A percentile compares a stretch with the other conserved stretches of the same genome.
Evolutionary conservation across 495 filamentous ascomycete species (phyloP).

Genomic region (Xylaria cubensis): DNA sequence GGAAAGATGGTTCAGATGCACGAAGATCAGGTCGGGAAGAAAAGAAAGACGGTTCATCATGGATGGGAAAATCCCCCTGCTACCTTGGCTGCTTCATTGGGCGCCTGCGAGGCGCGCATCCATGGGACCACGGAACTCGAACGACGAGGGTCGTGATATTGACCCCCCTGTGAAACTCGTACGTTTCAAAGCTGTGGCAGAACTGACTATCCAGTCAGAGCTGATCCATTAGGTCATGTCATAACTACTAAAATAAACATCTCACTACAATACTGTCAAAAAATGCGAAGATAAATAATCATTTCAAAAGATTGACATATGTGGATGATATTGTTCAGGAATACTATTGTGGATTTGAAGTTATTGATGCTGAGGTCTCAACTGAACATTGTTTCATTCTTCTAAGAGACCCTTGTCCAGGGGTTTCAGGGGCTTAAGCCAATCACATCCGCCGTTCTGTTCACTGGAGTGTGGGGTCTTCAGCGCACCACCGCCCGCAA

Average conservation of each 20-base stretch:
- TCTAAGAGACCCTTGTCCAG: neutral
- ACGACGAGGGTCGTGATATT: conserved; percentile 16
- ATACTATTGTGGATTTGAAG: neutral
- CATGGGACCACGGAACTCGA: conserved; percentile 19
- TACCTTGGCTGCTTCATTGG: conserved; percentile 8
- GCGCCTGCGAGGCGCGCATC: neutral
- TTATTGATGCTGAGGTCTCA: neutral
- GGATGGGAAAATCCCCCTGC: conserved; percentile 2
- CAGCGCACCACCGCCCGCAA: neutral
- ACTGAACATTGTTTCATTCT: too few relatives aligned
- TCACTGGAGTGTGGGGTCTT: neutral
- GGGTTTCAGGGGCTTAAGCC: conserved; percentile 9
- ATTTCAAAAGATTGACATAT: neutral
- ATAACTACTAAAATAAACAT: neutral
- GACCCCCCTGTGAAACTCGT: conserved; percentile 35
- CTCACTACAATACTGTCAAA: neutral
- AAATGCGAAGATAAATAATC: neutral
- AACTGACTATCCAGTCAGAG: conserved; percentile 44
- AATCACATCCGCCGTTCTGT: neutral
- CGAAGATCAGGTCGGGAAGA: conserved; percentile 28
- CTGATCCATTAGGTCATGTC: conserved; percentile 2
- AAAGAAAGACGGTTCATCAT: conserved; percentile 19
- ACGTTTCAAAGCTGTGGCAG: conserved; percentile 52
- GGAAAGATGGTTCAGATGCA: conserved; percentile 14
- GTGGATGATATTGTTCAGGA: neutral